Conservation (phyloP, 768 basidiomycete species). For the Auriscalpium vulgare region DNA sequence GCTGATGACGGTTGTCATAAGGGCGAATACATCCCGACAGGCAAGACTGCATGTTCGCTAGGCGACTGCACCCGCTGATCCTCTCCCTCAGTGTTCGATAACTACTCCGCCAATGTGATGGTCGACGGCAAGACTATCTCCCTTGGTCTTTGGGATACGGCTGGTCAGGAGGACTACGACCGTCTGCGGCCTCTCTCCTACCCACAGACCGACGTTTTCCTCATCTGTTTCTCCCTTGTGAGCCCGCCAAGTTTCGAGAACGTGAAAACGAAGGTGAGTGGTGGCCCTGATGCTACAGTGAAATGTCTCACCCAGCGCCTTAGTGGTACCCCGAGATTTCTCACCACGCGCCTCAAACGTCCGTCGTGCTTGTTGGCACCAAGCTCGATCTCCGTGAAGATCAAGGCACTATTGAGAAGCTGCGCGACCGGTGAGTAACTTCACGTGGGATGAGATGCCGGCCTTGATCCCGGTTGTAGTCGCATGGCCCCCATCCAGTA, state of each 20-base stretch:
- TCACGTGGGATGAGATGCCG: neutral
- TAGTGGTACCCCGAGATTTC: slow-evolving; percentile 97
- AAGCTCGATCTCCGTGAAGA: slow-evolving; percentile 98
- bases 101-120: slow-evolving; percentile 98
- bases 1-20: slow-evolving; percentile 23
- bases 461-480: slow-evolving; percentile 29
- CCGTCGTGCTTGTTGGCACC: slow-evolving; percentile 91
- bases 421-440: slow-evolving; percentile 70
- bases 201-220: slow-evolving; percentile 98
- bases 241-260: slow-evolving; percentile 98
- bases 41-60: slow-evolving; percentile 32
- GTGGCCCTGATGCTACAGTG: neutral
- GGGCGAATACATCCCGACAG: slow-evolving; percentile 97
- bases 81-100: slow-evolving; percentile 79
- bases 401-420: slow-evolving; percentile 82
- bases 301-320: slow-evolving; percentile 5
- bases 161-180: slow-evolving; percentile 99
- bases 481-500: slow-evolving; percentile 95
- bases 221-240: slow-evolving; percentile 98
- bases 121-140: slow-evolving; percentile 99
- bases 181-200: slow-evolving; percentile 96
- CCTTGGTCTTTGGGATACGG: slow-evolving; percentile 99
- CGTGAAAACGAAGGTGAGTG: slow-evolving; percentile 87
- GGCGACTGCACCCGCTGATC: neutral
- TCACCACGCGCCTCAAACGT: slow-evolving; percentile 93